Evolutionary conservation across 2,329 filamentous ascomycete species (phyloP).

Genomic region (Thelonectria olida): DNA sequence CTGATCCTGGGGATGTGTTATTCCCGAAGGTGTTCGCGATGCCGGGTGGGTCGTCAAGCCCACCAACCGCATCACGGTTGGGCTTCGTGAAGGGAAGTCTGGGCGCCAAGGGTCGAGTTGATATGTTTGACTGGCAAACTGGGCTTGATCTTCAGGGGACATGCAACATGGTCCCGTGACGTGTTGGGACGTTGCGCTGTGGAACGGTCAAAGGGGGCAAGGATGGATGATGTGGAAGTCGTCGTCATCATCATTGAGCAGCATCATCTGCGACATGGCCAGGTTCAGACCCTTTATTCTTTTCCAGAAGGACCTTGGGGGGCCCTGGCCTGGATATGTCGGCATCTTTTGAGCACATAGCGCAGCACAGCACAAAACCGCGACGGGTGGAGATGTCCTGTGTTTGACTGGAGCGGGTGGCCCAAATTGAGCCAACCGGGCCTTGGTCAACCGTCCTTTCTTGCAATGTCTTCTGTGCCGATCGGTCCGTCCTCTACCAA

Average conservation of each 20-base stretch:
- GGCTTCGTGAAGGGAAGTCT: constrained; percentile 15
- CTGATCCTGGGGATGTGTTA: constrained; percentile 38
- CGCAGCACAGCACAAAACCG: too few relatives aligned
- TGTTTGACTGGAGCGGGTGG: background rate
- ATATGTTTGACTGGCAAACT: too few relatives aligned
- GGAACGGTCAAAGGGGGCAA: background rate
- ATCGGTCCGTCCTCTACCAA: constrained; percentile 37
- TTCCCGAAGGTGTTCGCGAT: constrained; percentile 42
- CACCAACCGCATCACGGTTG: constrained; percentile 22
- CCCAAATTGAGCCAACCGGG: constrained; percentile 11
- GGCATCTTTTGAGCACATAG: constrained; percentile 34
- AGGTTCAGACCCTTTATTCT: background rate
- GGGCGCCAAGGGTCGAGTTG: constrained; percentile 29
- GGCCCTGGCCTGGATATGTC: constrained; percentile 38
- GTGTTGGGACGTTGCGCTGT: constrained; percentile 1
- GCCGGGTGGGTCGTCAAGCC: constrained; percentile 31
- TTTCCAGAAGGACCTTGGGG: too few relatives aligned
- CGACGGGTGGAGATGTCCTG: too few relatives aligned
- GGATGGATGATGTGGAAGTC: constrained; percentile 19
- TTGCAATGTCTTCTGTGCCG: constrained; percentile 28
- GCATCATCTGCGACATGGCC: constrained; percentile 13
- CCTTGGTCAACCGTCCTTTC: background rate
- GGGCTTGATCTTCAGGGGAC: too few relatives aligned
- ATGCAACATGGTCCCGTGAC: constrained; percentile 10
- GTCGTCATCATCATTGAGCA: constrained; percentile 33